Evolutionary conservation across 2,329 filamentous ascomycete species (phyloP).

Genomic region (Fusarium algeriense): DNA sequence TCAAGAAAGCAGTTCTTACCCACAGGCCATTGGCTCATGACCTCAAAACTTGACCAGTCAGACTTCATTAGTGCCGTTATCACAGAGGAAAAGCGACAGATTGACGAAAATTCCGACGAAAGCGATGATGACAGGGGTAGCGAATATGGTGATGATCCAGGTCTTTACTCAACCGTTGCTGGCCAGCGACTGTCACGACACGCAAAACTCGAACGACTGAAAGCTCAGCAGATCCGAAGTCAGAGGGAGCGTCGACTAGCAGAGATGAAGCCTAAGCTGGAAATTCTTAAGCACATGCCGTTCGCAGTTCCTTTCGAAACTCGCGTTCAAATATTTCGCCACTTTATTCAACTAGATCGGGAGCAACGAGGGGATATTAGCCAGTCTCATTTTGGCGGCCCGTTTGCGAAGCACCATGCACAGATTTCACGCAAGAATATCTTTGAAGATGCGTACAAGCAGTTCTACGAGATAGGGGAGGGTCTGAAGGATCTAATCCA

Average conservation of each 20-base stretch:
- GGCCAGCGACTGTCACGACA: conserved; percentile 73
- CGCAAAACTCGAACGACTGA: conserved; percentile 72
- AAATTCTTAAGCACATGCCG: conserved; percentile 94
- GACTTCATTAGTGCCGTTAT: conserved; percentile 89
- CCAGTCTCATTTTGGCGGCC: conserved; percentile 26
- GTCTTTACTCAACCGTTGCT: conserved; percentile 55
- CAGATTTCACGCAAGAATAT: conserved; percentile 82
- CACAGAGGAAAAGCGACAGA: conserved; percentile 84
- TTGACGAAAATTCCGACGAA: conserved; percentile 61
- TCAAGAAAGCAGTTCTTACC: conserved; percentile 88
- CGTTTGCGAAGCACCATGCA: conserved; percentile 75
- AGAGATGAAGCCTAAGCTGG: conserved; percentile 84
- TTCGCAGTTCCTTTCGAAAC: conserved; percentile 96
- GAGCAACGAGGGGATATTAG: conserved; percentile 41
- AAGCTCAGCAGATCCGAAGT: conserved; percentile 73
- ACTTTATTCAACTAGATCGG: conserved; percentile 85
- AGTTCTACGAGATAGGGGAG: conserved; percentile 85
- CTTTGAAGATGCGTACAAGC: conserved; percentile 86
- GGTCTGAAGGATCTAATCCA: conserved; percentile 94
- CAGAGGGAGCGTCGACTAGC: conserved; percentile 80
- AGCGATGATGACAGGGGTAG: conserved; percentile 54
- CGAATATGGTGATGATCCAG: conserved; percentile 46
- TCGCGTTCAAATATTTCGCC: conserved; percentile 89
- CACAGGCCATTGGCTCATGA: conserved; percentile 94
- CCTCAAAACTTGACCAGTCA: conserved; percentile 85